These are phyloP conservation scores for Persicaria tinctoria DNA, from an alignment of 148 eudicot species.

Conservation along the genomic window DNA sequence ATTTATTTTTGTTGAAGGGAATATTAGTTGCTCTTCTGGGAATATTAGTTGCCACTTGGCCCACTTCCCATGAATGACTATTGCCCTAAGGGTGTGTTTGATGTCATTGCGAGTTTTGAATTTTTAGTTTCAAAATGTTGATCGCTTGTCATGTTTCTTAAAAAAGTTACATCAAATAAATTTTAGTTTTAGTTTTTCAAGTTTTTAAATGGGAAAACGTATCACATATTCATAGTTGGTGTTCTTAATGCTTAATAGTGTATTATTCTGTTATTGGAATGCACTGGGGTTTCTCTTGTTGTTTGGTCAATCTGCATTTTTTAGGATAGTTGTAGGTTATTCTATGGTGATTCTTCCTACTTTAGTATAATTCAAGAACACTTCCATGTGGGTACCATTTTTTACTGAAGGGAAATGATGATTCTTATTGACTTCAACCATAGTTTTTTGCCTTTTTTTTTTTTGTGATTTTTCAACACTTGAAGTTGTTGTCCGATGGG, in stretches of 20 bases:
- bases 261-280: not conserved
- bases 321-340: not conserved
- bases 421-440: not conserved
- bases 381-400: not conserved
- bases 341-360: not conserved
- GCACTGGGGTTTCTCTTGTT: not conserved
- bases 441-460: no score
- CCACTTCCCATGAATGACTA: no score
- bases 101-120: no score
- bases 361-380: not conserved
- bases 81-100: no score
- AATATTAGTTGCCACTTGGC: not conserved
- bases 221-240: not conserved
- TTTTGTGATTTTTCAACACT: no score
- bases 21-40: not conserved
- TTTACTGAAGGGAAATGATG: not conserved
- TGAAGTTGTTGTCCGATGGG: no score
- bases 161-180: no score
- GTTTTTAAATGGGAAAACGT: not conserved
- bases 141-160: no score
- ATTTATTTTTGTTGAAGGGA: not conserved
- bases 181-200: no score
- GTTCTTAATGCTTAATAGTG: not conserved
- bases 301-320: not conserved
- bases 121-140: no score